These are phyloP conservation scores for Myxozyma udenii DNA, from an alignment of 805 yeast species.

Conservation along the genomic window DNA sequence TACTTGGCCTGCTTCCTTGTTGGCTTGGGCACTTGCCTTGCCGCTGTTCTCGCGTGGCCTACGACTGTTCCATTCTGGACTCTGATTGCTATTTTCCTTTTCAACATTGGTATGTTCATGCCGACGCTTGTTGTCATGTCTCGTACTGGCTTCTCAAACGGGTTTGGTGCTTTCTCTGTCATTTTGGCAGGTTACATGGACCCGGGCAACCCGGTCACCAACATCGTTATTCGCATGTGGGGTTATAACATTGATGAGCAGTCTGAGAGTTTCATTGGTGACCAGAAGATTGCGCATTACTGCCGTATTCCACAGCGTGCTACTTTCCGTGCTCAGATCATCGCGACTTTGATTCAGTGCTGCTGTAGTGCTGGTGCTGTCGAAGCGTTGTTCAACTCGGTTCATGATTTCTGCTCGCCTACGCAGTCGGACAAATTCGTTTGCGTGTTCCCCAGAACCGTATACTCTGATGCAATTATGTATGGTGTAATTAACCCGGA, in stretches of 20 bases:
- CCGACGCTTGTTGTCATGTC: conserved; percentile 39
- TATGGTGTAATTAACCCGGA: conserved; percentile 18
- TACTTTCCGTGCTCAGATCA: conserved; percentile 40
- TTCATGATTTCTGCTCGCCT: conserved; percentile 11
- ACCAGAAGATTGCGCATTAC: conserved; percentile 56
- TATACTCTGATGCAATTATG: conserved; percentile 19
- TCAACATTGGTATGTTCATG: conserved; percentile 32
- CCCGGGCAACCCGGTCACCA: conserved; percentile 55
- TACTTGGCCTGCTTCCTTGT: conserved; percentile 45
- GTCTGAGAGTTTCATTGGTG: conserved; percentile 59
- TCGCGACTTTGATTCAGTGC: conserved; percentile 19
- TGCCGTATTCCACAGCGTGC: conserved; percentile 45
- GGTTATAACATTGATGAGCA: conserved; percentile 62
- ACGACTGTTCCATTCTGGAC: conserved; percentile 41
- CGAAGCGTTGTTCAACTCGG: conserved; percentile 12
- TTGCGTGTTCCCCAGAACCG: conserved; percentile 14
- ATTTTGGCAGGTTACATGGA: conserved; percentile 23
- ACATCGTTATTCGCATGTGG: conserved; percentile 50
- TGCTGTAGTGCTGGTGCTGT: conserved; percentile 13
- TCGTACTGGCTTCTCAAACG: conserved; percentile 42
- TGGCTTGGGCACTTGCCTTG: conserved; percentile 47
- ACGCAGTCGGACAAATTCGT: conserved; percentile 18
- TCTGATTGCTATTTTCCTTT: conserved; percentile 36
- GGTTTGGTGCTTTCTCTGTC: conserved; percentile 37
- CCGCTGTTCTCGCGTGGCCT: conserved; percentile 34